phyloP scores from a whole-genome alignment of 164 flowering plant genomes.

The Amborella trichopoda region DNA sequence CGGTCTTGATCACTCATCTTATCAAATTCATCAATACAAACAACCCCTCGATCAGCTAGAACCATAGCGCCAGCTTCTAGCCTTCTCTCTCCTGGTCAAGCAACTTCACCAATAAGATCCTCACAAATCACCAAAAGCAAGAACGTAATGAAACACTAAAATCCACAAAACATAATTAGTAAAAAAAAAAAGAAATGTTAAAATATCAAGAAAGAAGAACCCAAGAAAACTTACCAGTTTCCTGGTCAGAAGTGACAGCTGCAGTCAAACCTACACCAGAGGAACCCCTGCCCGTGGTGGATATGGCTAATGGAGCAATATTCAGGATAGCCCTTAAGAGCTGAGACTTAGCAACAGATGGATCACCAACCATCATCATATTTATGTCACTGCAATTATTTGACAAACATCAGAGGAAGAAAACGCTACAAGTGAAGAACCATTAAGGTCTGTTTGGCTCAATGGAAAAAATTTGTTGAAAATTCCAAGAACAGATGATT shows the following conservation, averaged over 20 bases:
- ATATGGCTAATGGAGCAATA: slow-evolving; percentile 95
- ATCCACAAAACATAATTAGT: no score
- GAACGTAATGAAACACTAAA: neutral
- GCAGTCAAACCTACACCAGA: slow-evolving; percentile 99
- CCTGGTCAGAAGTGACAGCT: slow-evolving; percentile 98
- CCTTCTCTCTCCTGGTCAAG: slow-evolving; percentile 76
- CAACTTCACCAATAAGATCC: neutral
- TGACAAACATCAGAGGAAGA: neutral
- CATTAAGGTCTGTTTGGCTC: no score
- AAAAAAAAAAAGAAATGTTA: no score
- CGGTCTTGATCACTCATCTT: slow-evolving; percentile 99
- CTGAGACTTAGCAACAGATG: slow-evolving; percentile 98
- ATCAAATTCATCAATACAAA: slow-evolving; percentile 98
- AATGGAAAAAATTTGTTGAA: no score
- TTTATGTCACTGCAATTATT: slow-evolving; percentile 65
- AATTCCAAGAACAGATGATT: no score
- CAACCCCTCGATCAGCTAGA: slow-evolving; percentile 96
- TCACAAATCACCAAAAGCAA: no score
- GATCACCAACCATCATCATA: slow-evolving; percentile 99
- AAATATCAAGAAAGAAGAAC: no score
- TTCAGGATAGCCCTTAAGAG: slow-evolving; percentile 94
- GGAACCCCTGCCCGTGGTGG: slow-evolving; percentile 99
- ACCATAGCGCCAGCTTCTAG: slow-evolving; percentile 99
- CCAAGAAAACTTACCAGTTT: slow-evolving; percentile 56
- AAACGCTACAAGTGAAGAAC: no score